Conservation (phyloP, 2,329 filamentous ascomycete species). For the Claviceps purpurea region DNA sequence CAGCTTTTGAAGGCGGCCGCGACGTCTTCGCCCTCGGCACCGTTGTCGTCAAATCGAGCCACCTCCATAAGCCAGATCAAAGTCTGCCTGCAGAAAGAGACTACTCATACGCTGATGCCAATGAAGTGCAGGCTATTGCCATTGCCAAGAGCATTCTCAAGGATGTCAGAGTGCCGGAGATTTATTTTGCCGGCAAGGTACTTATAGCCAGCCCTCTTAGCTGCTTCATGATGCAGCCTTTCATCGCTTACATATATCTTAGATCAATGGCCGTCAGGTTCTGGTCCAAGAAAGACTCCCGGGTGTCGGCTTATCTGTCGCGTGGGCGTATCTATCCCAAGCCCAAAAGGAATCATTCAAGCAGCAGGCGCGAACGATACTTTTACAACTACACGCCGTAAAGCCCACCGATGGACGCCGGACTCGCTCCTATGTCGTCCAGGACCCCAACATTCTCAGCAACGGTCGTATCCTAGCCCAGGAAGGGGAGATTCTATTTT, state of each 20-base stretch:
- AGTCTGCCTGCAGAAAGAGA: slow-evolving; percentile 10
- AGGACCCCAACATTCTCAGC: not conserved
- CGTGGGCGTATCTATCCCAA: slow-evolving; percentile 22
- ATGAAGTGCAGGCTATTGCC: slow-evolving; percentile 22
- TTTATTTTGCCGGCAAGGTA: slow-evolving; percentile 22
- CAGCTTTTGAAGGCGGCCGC: slow-evolving; percentile 19
- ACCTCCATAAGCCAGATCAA: slow-evolving; percentile 12
- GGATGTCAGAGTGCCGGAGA: slow-evolving; percentile 19
- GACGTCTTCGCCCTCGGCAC: slow-evolving; percentile 29
- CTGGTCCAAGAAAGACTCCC: slow-evolving; percentile 25
- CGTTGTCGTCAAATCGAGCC: slow-evolving; percentile 26
- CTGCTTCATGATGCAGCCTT: no score
- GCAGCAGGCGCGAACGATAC: not conserved
- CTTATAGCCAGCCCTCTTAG: no score
- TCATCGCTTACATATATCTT: no score
- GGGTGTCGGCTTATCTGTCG: slow-evolving; percentile 22
- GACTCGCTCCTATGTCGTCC: not conserved
- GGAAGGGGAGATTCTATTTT: slow-evolving; percentile 22
- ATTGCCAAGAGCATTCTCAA: slow-evolving; percentile 17
- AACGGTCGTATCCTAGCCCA: slow-evolving; percentile 15
- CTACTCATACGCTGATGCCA: slow-evolving; percentile 27
- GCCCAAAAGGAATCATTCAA: slow-evolving; percentile 4
- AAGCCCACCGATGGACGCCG: not conserved
- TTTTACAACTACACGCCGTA: not conserved
- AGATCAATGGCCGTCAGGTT: slow-evolving; percentile 23